Evolutionary conservation across 2,329 filamentous ascomycete species (phyloP).

Genomic region (Fonsecaea monophora): DNA sequence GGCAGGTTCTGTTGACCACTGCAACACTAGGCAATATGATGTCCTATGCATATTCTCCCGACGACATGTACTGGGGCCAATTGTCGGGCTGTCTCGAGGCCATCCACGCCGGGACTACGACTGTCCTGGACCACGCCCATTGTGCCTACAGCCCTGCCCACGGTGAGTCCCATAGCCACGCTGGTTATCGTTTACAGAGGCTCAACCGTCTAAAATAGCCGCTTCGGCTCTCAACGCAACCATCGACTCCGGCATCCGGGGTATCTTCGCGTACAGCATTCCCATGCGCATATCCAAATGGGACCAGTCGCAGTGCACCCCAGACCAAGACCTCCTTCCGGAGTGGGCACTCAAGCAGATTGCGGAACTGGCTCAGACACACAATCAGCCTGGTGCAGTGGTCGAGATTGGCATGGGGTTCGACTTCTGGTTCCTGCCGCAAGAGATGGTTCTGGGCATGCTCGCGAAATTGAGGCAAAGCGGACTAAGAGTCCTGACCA

Average conservation of each 20-base stretch:
- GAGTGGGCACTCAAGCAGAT: constrained; percentile 42
- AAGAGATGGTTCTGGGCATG: constrained; percentile 39
- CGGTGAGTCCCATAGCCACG: constrained; percentile 40
- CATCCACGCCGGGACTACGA: constrained; percentile 36
- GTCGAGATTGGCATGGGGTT: constrained; percentile 44
- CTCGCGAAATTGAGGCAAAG: constrained; percentile 33
- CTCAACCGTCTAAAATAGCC: constrained; percentile 32
- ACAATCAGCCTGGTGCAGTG: constrained; percentile 30
- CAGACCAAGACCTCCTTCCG: constrained; percentile 35
- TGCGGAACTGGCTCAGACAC: constrained; percentile 28
- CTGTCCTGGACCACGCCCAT: constrained; percentile 46
- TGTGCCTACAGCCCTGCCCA: constrained; percentile 40
- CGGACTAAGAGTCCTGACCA: constrained; percentile 42
- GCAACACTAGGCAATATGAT: constrained; percentile 47
- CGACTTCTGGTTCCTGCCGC: constrained; percentile 41
- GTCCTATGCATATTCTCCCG: constrained; percentile 45
- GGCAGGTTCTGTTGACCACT: background rate
- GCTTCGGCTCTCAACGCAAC: constrained; percentile 41
- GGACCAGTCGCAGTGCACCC: constrained; percentile 35
- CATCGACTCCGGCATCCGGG: constrained; percentile 42
- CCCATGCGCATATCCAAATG: constrained; percentile 39
- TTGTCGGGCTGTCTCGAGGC: constrained; percentile 33
- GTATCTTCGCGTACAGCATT: constrained; percentile 42
- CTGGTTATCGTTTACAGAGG: background rate
- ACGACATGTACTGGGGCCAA: constrained; percentile 54